Evolutionary conservation across 73 alveolate species (phyloP), one percentile per base, ranked within the genome.

Genomic region (Halteria grandinella): DNA sequence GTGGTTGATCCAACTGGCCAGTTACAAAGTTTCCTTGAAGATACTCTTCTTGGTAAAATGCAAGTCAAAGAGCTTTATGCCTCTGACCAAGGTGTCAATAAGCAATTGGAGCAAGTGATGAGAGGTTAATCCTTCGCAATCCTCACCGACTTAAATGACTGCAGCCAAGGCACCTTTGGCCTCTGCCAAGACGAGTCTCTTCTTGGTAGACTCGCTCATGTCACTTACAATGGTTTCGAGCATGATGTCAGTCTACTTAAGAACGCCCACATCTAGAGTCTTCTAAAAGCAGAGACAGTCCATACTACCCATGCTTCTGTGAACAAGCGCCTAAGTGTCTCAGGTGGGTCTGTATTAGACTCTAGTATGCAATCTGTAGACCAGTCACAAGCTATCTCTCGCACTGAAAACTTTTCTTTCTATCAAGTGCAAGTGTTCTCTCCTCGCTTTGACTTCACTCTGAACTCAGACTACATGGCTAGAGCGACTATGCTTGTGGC

Each of bases 1-100:
- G 10, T 72, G 10, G 70, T 66, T 32, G 91, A 82, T 47, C 60
- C 91, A 12, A 36, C 83, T 10, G 91, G 91, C 8, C 51, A 75
- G 18, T 29, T 44, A n/a, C 27, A 58, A 32, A 74, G 48, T 5
- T 80, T 54, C 54, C 18, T 51, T 14, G 44, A 55, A 27, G 53
- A 54, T 17, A 48, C 44, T 36, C 39, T 59, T 0, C 20, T 62
- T 3, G 8, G 57, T 2, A 31, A 49, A 20, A 41, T 55, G 11
- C 63, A 53, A 12, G 59, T 73, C n/a, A 73, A 73, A 40, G 1
- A 31, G 15, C 63, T 57, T 39, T 55, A 55, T 29, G 75, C 48
- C 18, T 57, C 75, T 3, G 86, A 73, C 40, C 1, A 10, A 33
- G 34, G 32, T 34, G 28, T 55, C 27, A 73, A 73, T 29, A 33